Evolutionary conservation across 176 grass and related monocot genomes (phyloP), one percentile per base, ranked within the genome.

Genomic region (Pontederia crassipes): DNA sequence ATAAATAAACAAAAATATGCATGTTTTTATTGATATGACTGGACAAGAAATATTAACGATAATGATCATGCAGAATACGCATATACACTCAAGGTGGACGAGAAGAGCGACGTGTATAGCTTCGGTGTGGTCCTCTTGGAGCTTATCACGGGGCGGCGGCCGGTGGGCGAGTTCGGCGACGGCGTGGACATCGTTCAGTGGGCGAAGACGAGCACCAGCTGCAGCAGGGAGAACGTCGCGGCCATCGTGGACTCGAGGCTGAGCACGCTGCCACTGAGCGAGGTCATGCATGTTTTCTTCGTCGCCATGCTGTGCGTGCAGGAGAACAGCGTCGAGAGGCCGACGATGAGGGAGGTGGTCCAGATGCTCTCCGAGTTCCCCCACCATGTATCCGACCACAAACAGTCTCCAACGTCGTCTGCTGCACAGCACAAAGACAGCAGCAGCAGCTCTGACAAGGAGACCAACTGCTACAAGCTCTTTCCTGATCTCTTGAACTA

Each of bases 141-240:
- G 79, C 76, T 98, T 9, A 80, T 98, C 74, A 89, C 93, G 0
- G 88, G 93, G 0, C 62, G 75, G 1, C 82, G 89, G 0, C 88
- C 93, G 0, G 93, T 98, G 8, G 93, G 88, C 0, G 93, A 83
- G 18, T 98, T 98, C 50, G 93, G 93, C 0, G 85, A 98, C 4
- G 93, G 93, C 0, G 93, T 98, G 8, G 93, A 98, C 68, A 92
- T 98, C 52, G 93, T 98, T n/a, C 93, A 98, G 58, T 98, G 93
- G 93, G 68, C 88, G 0, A 86, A 56, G 65, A 73, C 71, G 28
- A n/a, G 47, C 54, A 98, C 93, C 0, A 80, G 54, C 0, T 83
- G 93, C 1, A 77, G 65, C 0, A 63, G 84, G 8, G 93, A 92
- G 17, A 68, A 52, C n/a, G 88, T 83, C 53, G 46, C 79, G 17